These are phyloP conservation scores for Puccinia coronata DNA, from an alignment of 1,284 basidiomycete genomes.

Conservation along the genomic window DNA sequence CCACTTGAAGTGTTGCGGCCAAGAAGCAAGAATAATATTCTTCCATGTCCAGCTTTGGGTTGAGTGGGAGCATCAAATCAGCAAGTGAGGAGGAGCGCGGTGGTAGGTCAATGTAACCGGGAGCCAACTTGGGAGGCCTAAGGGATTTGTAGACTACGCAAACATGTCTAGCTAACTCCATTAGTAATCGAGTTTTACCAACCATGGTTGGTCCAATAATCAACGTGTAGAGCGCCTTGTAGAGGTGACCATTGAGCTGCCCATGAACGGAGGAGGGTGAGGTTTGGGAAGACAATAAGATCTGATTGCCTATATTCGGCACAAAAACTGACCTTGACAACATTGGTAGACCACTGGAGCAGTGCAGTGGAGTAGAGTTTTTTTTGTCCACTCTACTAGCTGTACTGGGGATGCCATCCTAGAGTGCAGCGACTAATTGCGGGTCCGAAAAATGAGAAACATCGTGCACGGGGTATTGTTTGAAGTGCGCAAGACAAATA, in stretches of 20 bases:
- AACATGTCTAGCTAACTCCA: background rate
- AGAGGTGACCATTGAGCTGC: background rate
- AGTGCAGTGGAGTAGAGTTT: too few species aligned
- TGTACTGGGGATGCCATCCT: too few species aligned
- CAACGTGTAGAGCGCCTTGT: slow-evolving; percentile 12
- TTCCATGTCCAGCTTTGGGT: too few species aligned
- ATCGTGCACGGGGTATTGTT: too few species aligned
- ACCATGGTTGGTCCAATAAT: slow-evolving; percentile 16
- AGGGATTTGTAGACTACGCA: slow-evolving; percentile 12
- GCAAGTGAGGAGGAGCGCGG: background rate
- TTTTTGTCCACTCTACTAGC: too few species aligned
- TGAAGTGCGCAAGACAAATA: too few species aligned
- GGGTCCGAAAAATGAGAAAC: too few species aligned
- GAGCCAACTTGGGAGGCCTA: background rate
- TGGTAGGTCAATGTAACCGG: background rate
- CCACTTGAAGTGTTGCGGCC: too few species aligned
- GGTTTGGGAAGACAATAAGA: background rate
- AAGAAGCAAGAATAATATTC: too few species aligned
- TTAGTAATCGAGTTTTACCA: slow-evolving; percentile 20
- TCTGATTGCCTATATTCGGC: background rate
- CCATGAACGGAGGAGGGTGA: background rate
- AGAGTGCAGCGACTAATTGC: too few species aligned
- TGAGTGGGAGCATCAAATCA: too few species aligned
- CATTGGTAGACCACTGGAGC: background rate
- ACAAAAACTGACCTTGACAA: background rate